Base-by-base conservation (phyloP, 805 yeast genomes). In the Schwanniomyces yamadae region DNA sequence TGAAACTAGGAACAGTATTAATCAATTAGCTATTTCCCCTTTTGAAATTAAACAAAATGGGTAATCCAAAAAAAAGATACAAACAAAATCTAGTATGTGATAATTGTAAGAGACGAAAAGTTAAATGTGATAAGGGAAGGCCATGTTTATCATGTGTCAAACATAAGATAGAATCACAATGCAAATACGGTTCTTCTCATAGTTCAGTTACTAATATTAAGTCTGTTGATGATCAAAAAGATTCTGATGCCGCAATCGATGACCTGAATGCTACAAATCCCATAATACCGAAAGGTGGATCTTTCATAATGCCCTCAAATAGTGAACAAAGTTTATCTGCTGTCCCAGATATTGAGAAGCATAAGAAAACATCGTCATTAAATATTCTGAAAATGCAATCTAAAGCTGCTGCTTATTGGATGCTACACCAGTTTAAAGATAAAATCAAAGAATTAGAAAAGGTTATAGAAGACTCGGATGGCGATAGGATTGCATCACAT, bases 61-160 rank as follows among this genome's bases (percentile, higher is more conserved):
- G 13, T 4, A 13, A 5, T 23, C 13, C 35, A 6, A 40, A 36
- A 15, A 40, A 39, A 44, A 46, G 65, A 20, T 66, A 62, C 28
- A 50, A 74, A 11, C 54, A 63, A 39, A 50, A 59, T 3, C 52
- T 69, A 4, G 74, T 57, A 4, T 63, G 69, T 38, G 45, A 47
- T 19, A 56, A 49, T 40, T 63, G 69, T 41, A 59, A 59, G 34
- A 41, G 50, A 28, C 49, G 56, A 28, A 63, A 63, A 42, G 52
- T 62, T 44, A 59, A 54, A 32, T 63, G 69, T 41, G 64, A 63
- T 39, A 61, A 58, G 38, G 45, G 54, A 6, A 50, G 52, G 11
- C 75, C 76, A 1, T 56, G 69, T 29, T 46, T 45, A 6, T 40
- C 47, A 3, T 63, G 70, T 45, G 32, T 49, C 24, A 59, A 58